phyloP scores from a whole-genome alignment of 2,329 filamentous ascomycete genomes.

The Phialophora chinensis region DNA sequence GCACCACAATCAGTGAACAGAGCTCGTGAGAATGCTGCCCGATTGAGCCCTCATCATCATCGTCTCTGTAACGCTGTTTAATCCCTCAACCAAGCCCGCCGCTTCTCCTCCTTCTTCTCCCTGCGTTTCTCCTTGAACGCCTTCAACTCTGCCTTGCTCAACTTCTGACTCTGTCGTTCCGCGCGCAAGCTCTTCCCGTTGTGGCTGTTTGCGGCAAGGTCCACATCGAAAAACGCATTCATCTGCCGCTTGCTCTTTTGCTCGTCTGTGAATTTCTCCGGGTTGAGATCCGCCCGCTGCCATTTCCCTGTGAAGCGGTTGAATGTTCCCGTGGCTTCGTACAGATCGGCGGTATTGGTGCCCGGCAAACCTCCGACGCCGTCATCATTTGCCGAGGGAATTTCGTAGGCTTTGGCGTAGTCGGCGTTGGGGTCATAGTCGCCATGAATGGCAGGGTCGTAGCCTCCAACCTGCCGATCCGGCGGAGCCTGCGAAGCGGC shows the following conservation, averaged over 20 bases:
- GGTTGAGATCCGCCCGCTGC: slow-evolving; percentile 69
- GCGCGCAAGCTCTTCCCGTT: slow-evolving; percentile 90
- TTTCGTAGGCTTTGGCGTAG: slow-evolving; percentile 72
- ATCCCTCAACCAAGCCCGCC: slow-evolving; percentile 86
- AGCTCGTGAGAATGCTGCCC: neutral
- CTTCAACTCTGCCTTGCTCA: slow-evolving; percentile 84
- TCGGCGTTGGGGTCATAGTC: slow-evolving; percentile 96
- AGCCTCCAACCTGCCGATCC: slow-evolving; percentile 65
- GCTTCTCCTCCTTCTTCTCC: slow-evolving; percentile 91
- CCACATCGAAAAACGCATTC: slow-evolving; percentile 94
- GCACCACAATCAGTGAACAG: neutral
- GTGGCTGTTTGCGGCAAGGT: slow-evolving; percentile 88
- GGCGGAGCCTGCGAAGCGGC: slow-evolving; percentile 47
- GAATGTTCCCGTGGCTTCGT: slow-evolving; percentile 76
- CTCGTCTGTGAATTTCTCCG: slow-evolving; percentile 82
- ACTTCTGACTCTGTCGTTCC: slow-evolving; percentile 83
- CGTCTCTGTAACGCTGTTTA: slow-evolving; percentile 51
- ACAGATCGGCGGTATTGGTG: slow-evolving; percentile 57
- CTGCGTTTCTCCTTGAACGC: slow-evolving; percentile 88
- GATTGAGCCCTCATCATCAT: neutral
- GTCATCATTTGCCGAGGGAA: slow-evolving; percentile 43
- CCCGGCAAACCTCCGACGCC: slow-evolving; percentile 45
- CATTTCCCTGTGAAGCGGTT: slow-evolving; percentile 89
- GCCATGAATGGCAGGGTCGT: slow-evolving; percentile 95
- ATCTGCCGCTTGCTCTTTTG: slow-evolving; percentile 87